Conservation (phyloP, 148 eudicot genomes). For the Rheum nobile region DNA sequence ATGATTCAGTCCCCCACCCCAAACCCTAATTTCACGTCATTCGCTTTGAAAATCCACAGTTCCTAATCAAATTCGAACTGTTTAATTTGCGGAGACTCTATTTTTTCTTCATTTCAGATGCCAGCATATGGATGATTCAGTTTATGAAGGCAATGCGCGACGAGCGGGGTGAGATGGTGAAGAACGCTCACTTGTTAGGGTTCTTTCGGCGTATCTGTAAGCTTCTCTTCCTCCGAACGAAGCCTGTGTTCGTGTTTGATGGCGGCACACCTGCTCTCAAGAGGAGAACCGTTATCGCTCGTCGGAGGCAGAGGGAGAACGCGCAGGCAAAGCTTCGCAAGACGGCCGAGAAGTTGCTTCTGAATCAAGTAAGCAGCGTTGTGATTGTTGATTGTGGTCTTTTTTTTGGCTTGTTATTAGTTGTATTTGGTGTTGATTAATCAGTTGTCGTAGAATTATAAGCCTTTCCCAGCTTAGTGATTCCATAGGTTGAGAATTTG, state of each 20-base stretch:
- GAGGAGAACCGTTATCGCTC: constrained; percentile 79
- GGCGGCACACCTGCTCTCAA: constrained; percentile 90
- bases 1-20: not conserved
- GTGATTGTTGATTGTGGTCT: not conserved
- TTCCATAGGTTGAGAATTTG: not conserved
- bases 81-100: constrained; percentile 4
- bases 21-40: constrained; percentile 18
- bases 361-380: constrained; percentile 49
- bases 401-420: not conserved
- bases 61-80: not conserved
- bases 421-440: not conserved
- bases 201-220: constrained; percentile 97
- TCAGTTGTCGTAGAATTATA: not conserved
- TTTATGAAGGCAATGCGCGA: constrained; percentile 98
- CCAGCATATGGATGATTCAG: constrained; percentile 97
- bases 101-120: constrained; percentile 34
- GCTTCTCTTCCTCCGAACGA: constrained; percentile 74
- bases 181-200: constrained; percentile 82
- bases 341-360: constrained; percentile 85
- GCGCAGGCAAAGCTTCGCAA: constrained; percentile 87
- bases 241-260: constrained; percentile 93
- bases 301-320: constrained; percentile 85
- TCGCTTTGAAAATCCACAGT: not conserved
- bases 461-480: not conserved
- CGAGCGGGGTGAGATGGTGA: constrained; percentile 93